Evolutionary conservation across 768 basidiomycete genomes (phyloP).

Genomic region (Ramaria sp.): DNA sequence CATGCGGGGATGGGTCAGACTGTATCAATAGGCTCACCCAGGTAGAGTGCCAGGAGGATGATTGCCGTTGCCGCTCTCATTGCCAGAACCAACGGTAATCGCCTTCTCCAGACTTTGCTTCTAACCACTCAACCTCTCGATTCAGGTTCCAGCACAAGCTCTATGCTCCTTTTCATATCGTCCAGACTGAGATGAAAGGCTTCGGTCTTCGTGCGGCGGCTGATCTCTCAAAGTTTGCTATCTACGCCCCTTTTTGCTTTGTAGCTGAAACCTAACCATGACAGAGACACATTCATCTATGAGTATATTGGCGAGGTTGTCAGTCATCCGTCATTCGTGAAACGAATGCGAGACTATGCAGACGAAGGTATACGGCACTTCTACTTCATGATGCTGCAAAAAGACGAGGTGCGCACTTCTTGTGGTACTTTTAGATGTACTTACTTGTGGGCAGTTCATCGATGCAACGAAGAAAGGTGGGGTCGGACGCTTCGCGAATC

Average conservation of each 20-base stretch:
- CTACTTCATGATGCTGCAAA: slow-evolving; percentile 99
- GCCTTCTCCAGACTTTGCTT: neutral
- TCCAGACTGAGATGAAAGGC: slow-evolving; percentile 91
- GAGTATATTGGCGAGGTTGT: slow-evolving; percentile 98
- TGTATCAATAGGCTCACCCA: slow-evolving; percentile 97
- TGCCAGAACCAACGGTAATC: slow-evolving; percentile 90
- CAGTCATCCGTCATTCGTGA: slow-evolving; percentile 74
- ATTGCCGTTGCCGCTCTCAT: slow-evolving; percentile 71
- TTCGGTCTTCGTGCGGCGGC: slow-evolving; percentile 77
- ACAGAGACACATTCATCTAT: slow-evolving; percentile 86
- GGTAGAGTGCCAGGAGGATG: slow-evolving; percentile 86
- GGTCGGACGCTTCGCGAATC: slow-evolving; percentile 95
- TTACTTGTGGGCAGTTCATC: slow-evolving; percentile 59
- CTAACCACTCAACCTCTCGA: neutral
- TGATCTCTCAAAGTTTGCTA: slow-evolving; percentile 53
- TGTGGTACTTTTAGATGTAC: neutral
- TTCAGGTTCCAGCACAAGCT: slow-evolving; percentile 77
- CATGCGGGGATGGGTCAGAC: slow-evolving; percentile 82
- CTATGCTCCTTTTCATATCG: slow-evolving; percentile 82
- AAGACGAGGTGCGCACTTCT: slow-evolving; percentile 65
- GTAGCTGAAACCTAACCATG: neutral
- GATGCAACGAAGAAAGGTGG: slow-evolving; percentile 97
- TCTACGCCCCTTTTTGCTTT: neutral
- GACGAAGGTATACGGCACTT: slow-evolving; percentile 92
- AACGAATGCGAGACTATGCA: slow-evolving; percentile 89